Evolutionary conservation across 352 stramenopile genomes (phyloP), one percentile per base, ranked within the genome.

Genomic region (Phytophthora rubi): DNA sequence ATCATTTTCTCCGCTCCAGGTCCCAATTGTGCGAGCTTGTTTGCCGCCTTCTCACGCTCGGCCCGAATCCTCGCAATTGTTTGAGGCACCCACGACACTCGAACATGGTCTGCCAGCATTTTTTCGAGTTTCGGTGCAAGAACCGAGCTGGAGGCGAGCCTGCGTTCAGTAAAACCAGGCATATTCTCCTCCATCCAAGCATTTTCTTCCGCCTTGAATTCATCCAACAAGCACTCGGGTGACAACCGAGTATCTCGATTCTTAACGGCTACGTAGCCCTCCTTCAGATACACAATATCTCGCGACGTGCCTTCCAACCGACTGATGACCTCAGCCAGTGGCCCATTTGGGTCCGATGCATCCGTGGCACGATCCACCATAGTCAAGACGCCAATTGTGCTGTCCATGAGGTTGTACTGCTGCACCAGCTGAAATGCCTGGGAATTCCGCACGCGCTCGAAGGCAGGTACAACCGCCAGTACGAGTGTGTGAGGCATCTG

Each of bases 381-480:
- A 1, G 80, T 83, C 30, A 88, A 47, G 21, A 88, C 78, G 3
- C 74, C 74, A 13, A 81, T 75, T 18, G 76, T 83, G 13, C 59
- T 77, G 52, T 82, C 75, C 8, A 48, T 68, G 13, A 83, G 69
- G 0, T 69, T 62, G 18, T 72, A 76, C 51, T 79, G 63, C 56
- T 84, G 77, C 28, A 87, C 72, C 28, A 83, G 57, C 61, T 83
- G 73, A 16, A 85, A 79, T 5, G 74, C 77, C 54, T 87, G 77
- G 4, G 72, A 79, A 55, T 83, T 79, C 5, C 75, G 66, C 12
- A 77, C 61, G 35, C 71, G 68, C 26, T 82, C 75, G 28, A 65
- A 68, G 0, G 75, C 77, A 1, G 79, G 79, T 2, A 82, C 59
- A 5, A 83, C 80, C 0, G 72, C 77, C 30, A 87, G 68, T 45